Evolutionary conservation across 2,329 filamentous ascomycete genomes (phyloP).

Genomic region (Alternaria sp.): DNA sequence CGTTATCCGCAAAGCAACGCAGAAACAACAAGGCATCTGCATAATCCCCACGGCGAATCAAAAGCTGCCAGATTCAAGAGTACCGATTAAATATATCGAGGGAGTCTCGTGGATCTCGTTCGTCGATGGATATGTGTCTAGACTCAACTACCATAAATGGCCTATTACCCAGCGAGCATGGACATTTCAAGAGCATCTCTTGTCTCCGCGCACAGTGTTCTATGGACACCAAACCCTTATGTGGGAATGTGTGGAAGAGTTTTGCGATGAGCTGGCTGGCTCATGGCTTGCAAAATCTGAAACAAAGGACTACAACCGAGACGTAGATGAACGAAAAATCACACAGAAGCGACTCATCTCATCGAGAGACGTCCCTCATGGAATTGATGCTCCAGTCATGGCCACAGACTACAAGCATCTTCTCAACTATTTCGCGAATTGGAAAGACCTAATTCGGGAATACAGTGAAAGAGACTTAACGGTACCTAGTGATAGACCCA

Average conservation of each 20-base stretch:
- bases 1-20: background rate
- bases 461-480: background rate
- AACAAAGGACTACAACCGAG: background rate
- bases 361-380: too few relatives aligned
- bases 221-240: background rate
- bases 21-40: too few relatives aligned
- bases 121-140: background rate
- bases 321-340: background rate
- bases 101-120: too few relatives aligned
- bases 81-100: too few relatives aligned
- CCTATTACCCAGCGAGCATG: background rate
- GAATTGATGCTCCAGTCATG: background rate
- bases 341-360: background rate
- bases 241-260: background rate
- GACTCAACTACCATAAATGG: background rate
- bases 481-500: background rate
- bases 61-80: too few relatives aligned
- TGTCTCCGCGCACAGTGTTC: background rate
- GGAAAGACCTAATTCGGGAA: background rate
- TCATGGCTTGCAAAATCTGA: background rate
- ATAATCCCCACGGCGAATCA: too few relatives aligned
- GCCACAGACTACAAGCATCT: background rate
- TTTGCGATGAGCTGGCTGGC: background rate
- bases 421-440: fast-evolving
- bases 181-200: background rate